Evolutionary conservation across 1,284 basidiomycete species (phyloP), one percentile per base, ranked within the genome.

Genomic region (Clitocybe nebularis): DNA sequence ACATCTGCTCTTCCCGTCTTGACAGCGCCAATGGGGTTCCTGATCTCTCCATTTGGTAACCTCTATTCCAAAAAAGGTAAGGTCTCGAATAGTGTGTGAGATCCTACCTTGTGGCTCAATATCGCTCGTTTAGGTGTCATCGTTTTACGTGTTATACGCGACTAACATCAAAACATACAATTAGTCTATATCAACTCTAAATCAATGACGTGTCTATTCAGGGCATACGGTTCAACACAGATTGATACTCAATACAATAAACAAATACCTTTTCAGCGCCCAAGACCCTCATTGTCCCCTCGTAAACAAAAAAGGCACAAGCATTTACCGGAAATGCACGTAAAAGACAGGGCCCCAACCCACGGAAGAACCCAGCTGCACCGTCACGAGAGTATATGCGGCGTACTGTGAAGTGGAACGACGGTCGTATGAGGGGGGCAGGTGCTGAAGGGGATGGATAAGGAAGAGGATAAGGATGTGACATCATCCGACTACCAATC

Each of bases 311-410:
- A 14, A 83, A 69, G 0, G 84, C 84, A 44, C 75, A 81, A 0
- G 82, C 83, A 59, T 88, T 88, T 2, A 77, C 74, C 2, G 84
- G 84, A 58, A 87, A 84, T 14, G 84, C 81, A 38, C 84, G 74
- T 34, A 87, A 59, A 41, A 85, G 60, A 46, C 73, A 76, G 6
- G 82, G 81, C 4, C 69, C 69, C 32, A 82, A 55, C 1, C 79
- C 80, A 44, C 77, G 74, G 67, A 75, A 84, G 57, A 81, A 85
- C 4, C 81, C 83, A 45, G 67, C 52, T 10, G 68, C 34, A 0
- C 84, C 81, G 36, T 78, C 71, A 16, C 64, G 62, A 11, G 59
- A 45, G 50, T 73, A 71, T 30, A 84, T 81, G 22, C 68, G 62
- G 33, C 68, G 68, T 5, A 71, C 74, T 17, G 75, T 74, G 10